Percentiles rank a stretch among this genome's conserved stretches.
These are phyloP conservation scores for Aspergillus ochraceoroseus DNA, from an alignment of 2,329 filamentous ascomycete genomes.

Conservation along the genomic window DNA sequence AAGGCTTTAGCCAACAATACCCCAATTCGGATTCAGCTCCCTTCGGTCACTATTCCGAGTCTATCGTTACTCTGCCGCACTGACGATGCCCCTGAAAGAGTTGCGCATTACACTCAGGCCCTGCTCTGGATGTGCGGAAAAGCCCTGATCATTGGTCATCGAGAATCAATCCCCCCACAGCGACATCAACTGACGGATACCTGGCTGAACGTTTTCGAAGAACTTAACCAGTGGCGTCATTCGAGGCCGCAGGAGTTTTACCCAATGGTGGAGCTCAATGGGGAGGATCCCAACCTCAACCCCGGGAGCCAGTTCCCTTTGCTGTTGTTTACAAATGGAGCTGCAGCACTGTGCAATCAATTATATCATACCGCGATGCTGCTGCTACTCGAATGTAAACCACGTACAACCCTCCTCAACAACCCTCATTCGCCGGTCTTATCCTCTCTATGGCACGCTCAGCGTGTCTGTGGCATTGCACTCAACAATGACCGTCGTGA, in stretches of 20 bases:
- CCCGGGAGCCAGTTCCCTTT: conserved; percentile 30
- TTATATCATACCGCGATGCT: conserved; percentile 55
- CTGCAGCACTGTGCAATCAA: conserved; percentile 48
- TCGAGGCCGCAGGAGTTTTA: conserved; percentile 27
- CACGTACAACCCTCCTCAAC: conserved; percentile 40
- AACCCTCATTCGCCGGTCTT: conserved; percentile 31
- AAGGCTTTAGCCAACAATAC: conserved; percentile 24
- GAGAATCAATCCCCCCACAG: conserved; percentile 13
- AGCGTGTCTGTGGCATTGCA: conserved; percentile 49
- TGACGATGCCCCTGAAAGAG: conserved; percentile 19
- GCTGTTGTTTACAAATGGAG: conserved; percentile 46
- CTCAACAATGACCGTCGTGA: conserved; percentile 46
- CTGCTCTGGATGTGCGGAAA: conserved; percentile 29
- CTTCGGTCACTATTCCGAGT: conserved; percentile 16
- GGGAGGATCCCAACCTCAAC: conserved; percentile 22
- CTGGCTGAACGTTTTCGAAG: conserved; percentile 26
- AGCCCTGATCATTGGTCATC: conserved; percentile 19
- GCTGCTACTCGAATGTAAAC: conserved; percentile 50
- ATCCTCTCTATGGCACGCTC: conserved; percentile 49
- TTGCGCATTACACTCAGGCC: conserved; percentile 22
- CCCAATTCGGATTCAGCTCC: conserved; percentile 17
- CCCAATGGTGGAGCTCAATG: conserved; percentile 35
- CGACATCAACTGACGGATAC: conserved; percentile 10
- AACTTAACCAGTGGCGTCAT: conserved; percentile 29
- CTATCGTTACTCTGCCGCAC: conserved; percentile 8